Evolutionary conservation across 352 stramenopile species (phyloP).

Genomic region (Phytophthora melonis): DNA sequence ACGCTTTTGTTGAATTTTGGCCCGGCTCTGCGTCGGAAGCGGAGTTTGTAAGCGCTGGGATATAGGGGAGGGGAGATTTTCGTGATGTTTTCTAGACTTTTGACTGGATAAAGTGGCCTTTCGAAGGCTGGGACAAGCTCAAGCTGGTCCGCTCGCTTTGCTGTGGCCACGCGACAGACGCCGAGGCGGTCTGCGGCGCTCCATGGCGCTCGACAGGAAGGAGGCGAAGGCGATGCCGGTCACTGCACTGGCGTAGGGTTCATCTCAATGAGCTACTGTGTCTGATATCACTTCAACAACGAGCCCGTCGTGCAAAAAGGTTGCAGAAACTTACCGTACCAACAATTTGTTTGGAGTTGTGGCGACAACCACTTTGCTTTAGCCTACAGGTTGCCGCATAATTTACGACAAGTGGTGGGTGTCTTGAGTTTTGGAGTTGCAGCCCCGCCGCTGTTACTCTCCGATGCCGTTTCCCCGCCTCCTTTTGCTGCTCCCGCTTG

Average conservation of each 20-base stretch:
- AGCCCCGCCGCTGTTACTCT: too few species aligned
- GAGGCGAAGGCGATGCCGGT: background rate
- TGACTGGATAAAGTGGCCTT: background rate
- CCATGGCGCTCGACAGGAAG: background rate
- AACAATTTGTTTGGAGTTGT: background rate
- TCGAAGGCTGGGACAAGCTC: background rate
- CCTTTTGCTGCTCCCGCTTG: background rate
- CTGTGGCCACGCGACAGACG: background rate
- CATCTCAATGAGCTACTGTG: background rate
- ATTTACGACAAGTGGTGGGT: too few species aligned
- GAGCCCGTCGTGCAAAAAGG: background rate
- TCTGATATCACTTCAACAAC: slow-evolving; percentile 6
- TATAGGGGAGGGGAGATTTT: background rate
- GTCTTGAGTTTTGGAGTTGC: background rate
- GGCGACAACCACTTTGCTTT: too few species aligned
- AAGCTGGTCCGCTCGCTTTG: slow-evolving; percentile 4
- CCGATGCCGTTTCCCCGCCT: too few species aligned
- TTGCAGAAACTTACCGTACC: background rate
- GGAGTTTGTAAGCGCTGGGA: background rate
- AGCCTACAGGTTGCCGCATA: background rate
- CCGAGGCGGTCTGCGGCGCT: too few species aligned
- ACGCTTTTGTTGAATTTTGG: background rate
- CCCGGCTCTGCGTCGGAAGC: background rate
- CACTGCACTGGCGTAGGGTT: background rate
- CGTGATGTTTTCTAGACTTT: slow-evolving; percentile 1